These are phyloP conservation scores for Calcarisporium arbuscula DNA, from an alignment of 2,329 filamentous ascomycete genomes.

Conservation along the genomic window DNA sequence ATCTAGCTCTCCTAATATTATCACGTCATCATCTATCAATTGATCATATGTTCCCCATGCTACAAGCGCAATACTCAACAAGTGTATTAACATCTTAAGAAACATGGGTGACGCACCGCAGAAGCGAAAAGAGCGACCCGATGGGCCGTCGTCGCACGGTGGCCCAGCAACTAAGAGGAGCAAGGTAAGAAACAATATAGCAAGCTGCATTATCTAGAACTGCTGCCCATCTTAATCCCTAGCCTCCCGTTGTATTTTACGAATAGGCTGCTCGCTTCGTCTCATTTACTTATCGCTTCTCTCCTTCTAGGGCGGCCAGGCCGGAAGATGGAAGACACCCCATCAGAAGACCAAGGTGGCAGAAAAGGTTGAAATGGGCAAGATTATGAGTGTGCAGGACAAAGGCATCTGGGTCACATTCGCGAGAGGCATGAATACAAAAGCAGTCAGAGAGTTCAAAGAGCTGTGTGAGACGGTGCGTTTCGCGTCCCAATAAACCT, in stretches of 20 bases:
- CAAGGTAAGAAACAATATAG: slow-evolving; percentile 26
- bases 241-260: no score
- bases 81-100: no score
- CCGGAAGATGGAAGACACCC: slow-evolving; percentile 56
- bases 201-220: no score
- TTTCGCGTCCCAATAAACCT: slow-evolving; percentile 1
- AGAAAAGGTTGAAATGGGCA: slow-evolving; percentile 34
- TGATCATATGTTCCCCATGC: no score
- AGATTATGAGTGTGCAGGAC: slow-evolving; percentile 58
- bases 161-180: slow-evolving; percentile 30
- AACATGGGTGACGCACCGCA: slow-evolving; percentile 24
- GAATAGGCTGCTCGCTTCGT: no score
- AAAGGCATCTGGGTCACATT: slow-evolving; percentile 75
- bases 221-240: no score
- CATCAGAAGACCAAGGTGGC: slow-evolving; percentile 47
- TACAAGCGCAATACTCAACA: no score
- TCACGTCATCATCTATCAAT: no score
- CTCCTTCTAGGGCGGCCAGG: slow-evolving; percentile 38
- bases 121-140: slow-evolving; percentile 29
- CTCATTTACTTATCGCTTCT: background rate
- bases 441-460: slow-evolving; percentile 61
- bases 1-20: no score
- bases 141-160: slow-evolving; percentile 16
- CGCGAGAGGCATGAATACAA: slow-evolving; percentile 62
- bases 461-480: slow-evolving; percentile 60